Conservation (phyloP, 1,284 basidiomycete species). For the Spongiforma sp. region DNA sequence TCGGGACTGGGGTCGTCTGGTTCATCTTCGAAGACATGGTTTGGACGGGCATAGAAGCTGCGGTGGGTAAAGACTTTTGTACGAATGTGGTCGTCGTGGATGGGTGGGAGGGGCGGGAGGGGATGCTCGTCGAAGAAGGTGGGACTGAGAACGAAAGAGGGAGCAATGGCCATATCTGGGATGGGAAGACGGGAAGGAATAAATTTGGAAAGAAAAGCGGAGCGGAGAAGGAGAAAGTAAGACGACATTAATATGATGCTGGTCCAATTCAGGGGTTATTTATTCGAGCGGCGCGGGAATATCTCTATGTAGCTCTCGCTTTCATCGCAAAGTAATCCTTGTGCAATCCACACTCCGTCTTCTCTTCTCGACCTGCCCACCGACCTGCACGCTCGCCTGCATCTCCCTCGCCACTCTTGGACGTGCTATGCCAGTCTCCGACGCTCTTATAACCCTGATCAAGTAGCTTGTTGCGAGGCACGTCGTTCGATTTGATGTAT, state of each 20-base stretch:
- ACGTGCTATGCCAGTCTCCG: constrained; percentile 97
- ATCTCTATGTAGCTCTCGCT: constrained; percentile 53
- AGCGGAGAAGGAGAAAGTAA: too few species aligned
- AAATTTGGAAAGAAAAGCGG: not conserved
- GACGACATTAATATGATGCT: too few species aligned
- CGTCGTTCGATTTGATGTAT: constrained; percentile 84
- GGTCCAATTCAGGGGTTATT: too few species aligned
- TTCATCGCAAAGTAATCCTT: constrained; percentile 83
- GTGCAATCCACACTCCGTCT: constrained; percentile 97
- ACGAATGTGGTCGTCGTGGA: constrained; percentile 38
- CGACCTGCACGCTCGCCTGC: constrained; percentile 86
- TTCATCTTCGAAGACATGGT: constrained; percentile 74
- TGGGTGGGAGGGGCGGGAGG: constrained; percentile 32
- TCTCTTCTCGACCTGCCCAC: constrained; percentile 87
- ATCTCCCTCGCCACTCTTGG: constrained; percentile 72
- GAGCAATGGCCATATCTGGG: constrained; percentile 12
- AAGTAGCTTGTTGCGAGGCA: constrained; percentile 90
- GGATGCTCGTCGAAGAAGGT: constrained; percentile 23
- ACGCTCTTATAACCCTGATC: constrained; percentile 94
- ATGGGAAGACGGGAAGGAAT: constrained; percentile 9
- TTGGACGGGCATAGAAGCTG: constrained; percentile 66
- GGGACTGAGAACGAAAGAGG: constrained; percentile 18
- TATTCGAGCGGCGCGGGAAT: too few species aligned
- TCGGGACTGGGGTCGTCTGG: constrained; percentile 73
- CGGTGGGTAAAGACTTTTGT: constrained; percentile 75